Percentiles rank a stretch among this genome's conserved stretches.
Conservation (phyloP, 768 basidiomycete species). For the Neoboletus brunneissimus region DNA sequence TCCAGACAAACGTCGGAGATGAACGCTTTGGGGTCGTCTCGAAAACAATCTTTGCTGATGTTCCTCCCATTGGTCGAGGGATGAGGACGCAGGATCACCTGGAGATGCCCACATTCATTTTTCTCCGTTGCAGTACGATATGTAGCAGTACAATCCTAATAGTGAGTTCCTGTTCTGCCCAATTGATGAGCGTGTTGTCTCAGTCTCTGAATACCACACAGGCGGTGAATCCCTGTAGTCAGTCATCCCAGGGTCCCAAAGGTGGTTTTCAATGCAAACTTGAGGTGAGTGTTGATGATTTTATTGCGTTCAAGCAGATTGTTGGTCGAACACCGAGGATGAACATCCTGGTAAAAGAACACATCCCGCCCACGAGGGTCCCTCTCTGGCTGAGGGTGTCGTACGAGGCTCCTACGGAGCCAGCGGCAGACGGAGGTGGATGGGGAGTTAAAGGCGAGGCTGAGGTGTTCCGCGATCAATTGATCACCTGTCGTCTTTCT, state of each 20-base stretch:
- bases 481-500: background rate
- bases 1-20: conserved; percentile 92
- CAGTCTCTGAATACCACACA: conserved; percentile 1
- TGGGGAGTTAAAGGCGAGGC: conserved; percentile 90
- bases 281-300: conserved; percentile 29
- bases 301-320: conserved; percentile 11
- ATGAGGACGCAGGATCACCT: conserved; percentile 92
- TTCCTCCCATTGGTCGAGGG: conserved; percentile 87
- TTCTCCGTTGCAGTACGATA: background rate
- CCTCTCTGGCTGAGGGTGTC: conserved; percentile 32
- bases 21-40: conserved; percentile 44
- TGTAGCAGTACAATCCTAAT: conserved; percentile 1
- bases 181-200: background rate
- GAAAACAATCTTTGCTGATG: conserved; percentile 93
- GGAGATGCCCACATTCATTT: conserved; percentile 56
- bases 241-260: background rate
- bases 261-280: background rate
- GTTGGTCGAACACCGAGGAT: conserved; percentile 50
- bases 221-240: background rate
- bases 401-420: conserved; percentile 26
- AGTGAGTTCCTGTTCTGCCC: conserved; percentile 9
- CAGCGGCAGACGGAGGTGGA: conserved; percentile 55
- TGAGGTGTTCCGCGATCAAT: conserved; percentile 45
- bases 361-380: conserved; percentile 55
- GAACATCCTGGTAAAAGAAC: conserved; percentile 90